These are phyloP conservation scores for Xenoacremonium recifei DNA, from an alignment of 2,329 filamentous ascomycete genomes.

Conservation along the genomic window DNA sequence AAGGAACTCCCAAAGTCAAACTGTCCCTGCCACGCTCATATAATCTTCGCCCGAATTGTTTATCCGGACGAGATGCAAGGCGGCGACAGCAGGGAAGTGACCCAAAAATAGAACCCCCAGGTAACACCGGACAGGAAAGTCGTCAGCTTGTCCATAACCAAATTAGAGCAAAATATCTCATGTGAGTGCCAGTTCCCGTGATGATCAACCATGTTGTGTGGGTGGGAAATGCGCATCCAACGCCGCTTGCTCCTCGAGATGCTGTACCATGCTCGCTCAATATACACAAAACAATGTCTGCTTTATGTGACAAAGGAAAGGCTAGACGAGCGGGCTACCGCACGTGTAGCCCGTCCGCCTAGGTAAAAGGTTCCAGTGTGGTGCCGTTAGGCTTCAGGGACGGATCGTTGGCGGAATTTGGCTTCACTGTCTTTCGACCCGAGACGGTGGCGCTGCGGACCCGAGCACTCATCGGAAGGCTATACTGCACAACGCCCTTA, in stretches of 20 bases:
- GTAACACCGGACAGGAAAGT: conserved; percentile 26
- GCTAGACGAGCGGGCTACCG: conserved; percentile 18
- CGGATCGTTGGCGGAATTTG: conserved; percentile 60
- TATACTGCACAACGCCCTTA: conserved; percentile 86
- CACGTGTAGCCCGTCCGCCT: conserved; percentile 10
- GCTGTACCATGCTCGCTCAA: conserved; percentile 36
- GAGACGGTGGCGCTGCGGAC: conserved; percentile 60
- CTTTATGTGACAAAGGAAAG: conserved; percentile 25
- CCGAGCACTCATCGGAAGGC: conserved; percentile 59
- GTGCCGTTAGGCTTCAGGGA: conserved; percentile 76
- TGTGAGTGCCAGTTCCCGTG: conserved; percentile 22
- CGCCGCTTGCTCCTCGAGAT: conserved; percentile 33
- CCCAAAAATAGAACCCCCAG: conserved; percentile 20
- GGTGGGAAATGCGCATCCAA: conserved; percentile 32
- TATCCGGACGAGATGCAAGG: conserved; percentile 5
- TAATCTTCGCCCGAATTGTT: neutral
- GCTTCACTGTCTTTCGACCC: conserved; percentile 58
- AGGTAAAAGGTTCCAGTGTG: conserved; percentile 28
- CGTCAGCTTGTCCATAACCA: conserved; percentile 26
- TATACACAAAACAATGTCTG: conserved; percentile 28
- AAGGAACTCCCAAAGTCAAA: conserved; percentile 4
- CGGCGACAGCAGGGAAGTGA: conserved; percentile 4
- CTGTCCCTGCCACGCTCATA: conserved; percentile 9
- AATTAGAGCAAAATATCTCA: conserved; percentile 19
- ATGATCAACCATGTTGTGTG: conserved; percentile 30